Conservation (phyloP, 1,139 yeast genomes). For the Pichia sp. region DNA sequence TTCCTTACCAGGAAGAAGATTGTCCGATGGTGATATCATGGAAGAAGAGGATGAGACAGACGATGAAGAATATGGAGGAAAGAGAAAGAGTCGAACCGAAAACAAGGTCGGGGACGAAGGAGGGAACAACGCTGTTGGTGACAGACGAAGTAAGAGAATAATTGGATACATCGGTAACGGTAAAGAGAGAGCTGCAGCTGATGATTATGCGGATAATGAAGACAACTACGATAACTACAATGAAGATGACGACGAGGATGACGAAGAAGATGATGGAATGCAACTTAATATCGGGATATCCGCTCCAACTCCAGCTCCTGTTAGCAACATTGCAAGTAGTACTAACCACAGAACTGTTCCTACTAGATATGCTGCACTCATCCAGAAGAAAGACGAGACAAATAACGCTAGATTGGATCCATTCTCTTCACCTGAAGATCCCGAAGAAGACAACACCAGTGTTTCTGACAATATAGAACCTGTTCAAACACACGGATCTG, state of each 20-base stretch:
- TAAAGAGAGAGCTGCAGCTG: not conserved
- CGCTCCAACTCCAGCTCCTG: not conserved
- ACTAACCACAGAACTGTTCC: slow-evolving; percentile 7
- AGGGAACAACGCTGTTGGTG: not conserved
- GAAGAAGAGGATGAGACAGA: slow-evolving; percentile 29
- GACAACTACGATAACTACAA: not conserved
- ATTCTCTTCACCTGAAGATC: not conserved
- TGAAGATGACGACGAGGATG: slow-evolving; percentile 11
- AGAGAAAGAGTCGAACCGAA: no score
- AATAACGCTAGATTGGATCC: slow-evolving; percentile 5
- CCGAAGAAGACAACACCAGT: not conserved
- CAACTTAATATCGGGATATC: slow-evolving; percentile 6
- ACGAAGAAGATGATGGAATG: not conserved
- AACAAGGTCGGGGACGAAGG: not conserved
- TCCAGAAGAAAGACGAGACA: slow-evolving; percentile 12
- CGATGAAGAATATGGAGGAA: slow-evolving; percentile 3
- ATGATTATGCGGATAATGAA: not conserved
- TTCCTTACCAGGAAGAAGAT: slow-evolving; percentile 21
- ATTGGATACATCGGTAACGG: slow-evolving; percentile 1
- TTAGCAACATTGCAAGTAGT: no score
- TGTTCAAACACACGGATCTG: not conserved
- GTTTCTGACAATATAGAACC: no score
- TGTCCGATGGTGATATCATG: slow-evolving; percentile 25
- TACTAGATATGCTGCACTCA: slow-evolving; percentile 17
- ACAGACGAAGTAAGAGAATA: not conserved